Percentiles rank a stretch among this genome's conserved stretches.
Evolutionary conservation across 2,329 filamentous ascomycete genomes (phyloP).

Genomic region (Penicillium sp.): DNA sequence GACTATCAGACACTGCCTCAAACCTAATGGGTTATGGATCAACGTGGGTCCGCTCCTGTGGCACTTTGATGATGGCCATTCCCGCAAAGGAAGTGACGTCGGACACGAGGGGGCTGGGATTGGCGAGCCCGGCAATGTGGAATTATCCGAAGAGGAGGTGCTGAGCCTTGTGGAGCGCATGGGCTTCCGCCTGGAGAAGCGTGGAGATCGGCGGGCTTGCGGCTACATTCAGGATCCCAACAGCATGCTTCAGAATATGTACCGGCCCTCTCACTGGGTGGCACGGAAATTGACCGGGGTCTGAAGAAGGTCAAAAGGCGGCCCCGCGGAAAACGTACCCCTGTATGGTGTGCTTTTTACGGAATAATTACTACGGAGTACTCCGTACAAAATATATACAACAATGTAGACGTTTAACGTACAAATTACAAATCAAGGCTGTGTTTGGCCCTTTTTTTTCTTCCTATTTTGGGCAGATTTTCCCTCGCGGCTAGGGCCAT

Average conservation of each 20-base stretch:
- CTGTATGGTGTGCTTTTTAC: neutral
- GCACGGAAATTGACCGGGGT: slow-evolving; percentile 62
- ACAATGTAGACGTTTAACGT: neutral
- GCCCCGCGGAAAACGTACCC: neutral
- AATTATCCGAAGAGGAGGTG: slow-evolving; percentile 87
- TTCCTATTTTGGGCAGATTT: neutral
- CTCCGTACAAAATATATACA: neutral
- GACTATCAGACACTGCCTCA: slow-evolving; percentile 74
- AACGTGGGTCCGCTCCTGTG: slow-evolving; percentile 90
- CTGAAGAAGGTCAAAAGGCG: neutral
- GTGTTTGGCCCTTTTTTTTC: neutral
- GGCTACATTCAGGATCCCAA: slow-evolving; percentile 84
- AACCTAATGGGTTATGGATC: slow-evolving; percentile 74
- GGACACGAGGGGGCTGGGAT: slow-evolving; percentile 58
- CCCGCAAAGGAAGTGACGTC: slow-evolving; percentile 20
- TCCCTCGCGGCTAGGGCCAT: too few species aligned
- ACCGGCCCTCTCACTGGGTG: slow-evolving; percentile 80
- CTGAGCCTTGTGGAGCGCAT: slow-evolving; percentile 68
- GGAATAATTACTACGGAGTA: too few species aligned
- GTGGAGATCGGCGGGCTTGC: slow-evolving; percentile 54
- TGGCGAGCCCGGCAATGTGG: slow-evolving; percentile 83
- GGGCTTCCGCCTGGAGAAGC: slow-evolving; percentile 72
- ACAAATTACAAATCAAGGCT: neutral
- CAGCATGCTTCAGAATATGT: slow-evolving; percentile 84
- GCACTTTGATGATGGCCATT: slow-evolving; percentile 75